A percentile compares a stretch with the other conserved stretches of the same genome.
These are phyloP conservation scores for Chalara sp. DNA, from an alignment of 2,329 filamentous ascomycete genomes.

Conservation along the genomic window DNA sequence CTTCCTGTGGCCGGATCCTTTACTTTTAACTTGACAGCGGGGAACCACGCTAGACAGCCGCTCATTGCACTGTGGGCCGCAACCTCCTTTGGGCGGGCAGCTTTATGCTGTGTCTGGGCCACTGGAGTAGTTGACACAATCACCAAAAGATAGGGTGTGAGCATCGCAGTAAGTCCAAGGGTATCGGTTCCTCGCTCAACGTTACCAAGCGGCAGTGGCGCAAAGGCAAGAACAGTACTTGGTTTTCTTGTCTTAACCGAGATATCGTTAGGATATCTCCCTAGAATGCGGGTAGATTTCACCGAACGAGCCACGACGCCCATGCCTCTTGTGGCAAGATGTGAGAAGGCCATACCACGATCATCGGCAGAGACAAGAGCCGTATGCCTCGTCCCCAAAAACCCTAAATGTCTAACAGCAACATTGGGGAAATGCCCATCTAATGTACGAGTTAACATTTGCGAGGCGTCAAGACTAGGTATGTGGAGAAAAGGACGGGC, in stretches of 20 bases:
- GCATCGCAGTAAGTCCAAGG: slow-evolving; percentile 86
- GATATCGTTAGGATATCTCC: slow-evolving; percentile 74
- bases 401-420: slow-evolving; percentile 84
- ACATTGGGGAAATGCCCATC: slow-evolving; percentile 80
- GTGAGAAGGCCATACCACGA: slow-evolving; percentile 95
- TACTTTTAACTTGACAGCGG: slow-evolving; percentile 84
- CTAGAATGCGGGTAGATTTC: slow-evolving; percentile 84
- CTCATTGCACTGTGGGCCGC: slow-evolving; percentile 86
- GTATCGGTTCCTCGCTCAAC: slow-evolving; percentile 80
- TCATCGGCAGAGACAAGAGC: slow-evolving; percentile 94
- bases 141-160: slow-evolving; percentile 91
- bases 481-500: slow-evolving; percentile 85
- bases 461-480: slow-evolving; percentile 61
- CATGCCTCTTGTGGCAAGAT: slow-evolving; percentile 85
- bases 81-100: slow-evolving; percentile 83
- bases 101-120: slow-evolving; percentile 94
- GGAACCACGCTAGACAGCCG: slow-evolving; percentile 94
- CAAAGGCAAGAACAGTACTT: slow-evolving; percentile 90
- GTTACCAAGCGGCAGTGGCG: slow-evolving; percentile 87
- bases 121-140: slow-evolving; percentile 96
- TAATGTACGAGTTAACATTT: slow-evolving; percentile 55
- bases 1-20: slow-evolving; percentile 60
- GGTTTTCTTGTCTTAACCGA: slow-evolving; percentile 69
- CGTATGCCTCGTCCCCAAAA: slow-evolving; percentile 87
- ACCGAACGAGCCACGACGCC: slow-evolving; percentile 79